phyloP scores from a whole-genome alignment of 495 filamentous ascomycete genomes.

The Lepraria neglecta region DNA sequence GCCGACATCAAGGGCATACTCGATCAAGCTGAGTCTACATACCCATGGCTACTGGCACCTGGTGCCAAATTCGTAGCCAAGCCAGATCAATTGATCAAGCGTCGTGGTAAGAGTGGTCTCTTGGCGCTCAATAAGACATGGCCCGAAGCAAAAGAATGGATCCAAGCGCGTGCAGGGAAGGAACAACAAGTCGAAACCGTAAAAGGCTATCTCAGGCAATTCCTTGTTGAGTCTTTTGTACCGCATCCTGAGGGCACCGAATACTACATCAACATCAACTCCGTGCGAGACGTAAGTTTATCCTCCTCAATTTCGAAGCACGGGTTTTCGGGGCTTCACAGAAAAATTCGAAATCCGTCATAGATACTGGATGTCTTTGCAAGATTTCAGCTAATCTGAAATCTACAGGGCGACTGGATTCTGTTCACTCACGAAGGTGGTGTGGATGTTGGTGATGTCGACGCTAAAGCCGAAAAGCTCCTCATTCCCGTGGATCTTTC shows the following conservation, averaged over 20 bases:
- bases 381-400: not conserved
- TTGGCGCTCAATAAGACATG: conserved; percentile 96
- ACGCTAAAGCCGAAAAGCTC: conserved; percentile 97
- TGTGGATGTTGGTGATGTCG: conserved; percentile 99
- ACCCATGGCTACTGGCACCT: conserved; percentile 80
- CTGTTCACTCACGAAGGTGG: conserved; percentile 99
- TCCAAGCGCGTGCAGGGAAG: conserved; percentile 87
- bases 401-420: conserved; percentile 91
- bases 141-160: conserved; percentile 86
- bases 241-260: conserved; percentile 89
- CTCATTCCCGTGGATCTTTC: conserved; percentile 92
- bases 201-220: conserved; percentile 80
- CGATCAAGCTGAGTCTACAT: conserved; percentile 89
- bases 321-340: not conserved
- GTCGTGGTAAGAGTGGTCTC: conserved; percentile 96
- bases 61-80: conserved; percentile 96
- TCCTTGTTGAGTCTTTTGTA: conserved; percentile 97
- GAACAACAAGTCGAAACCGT: conserved; percentile 86
- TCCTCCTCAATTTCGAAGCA: not conserved
- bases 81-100: conserved; percentile 99
- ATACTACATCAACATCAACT: conserved; percentile 98
- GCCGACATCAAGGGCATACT: conserved; percentile 76
- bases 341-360: too few relatives aligned
- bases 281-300: conserved; percentile 73
- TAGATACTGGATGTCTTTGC: not conserved